These are phyloP conservation scores for Ustilago crameri DNA, from an alignment of 1,284 basidiomycete genomes.

Conservation along the genomic window DNA sequence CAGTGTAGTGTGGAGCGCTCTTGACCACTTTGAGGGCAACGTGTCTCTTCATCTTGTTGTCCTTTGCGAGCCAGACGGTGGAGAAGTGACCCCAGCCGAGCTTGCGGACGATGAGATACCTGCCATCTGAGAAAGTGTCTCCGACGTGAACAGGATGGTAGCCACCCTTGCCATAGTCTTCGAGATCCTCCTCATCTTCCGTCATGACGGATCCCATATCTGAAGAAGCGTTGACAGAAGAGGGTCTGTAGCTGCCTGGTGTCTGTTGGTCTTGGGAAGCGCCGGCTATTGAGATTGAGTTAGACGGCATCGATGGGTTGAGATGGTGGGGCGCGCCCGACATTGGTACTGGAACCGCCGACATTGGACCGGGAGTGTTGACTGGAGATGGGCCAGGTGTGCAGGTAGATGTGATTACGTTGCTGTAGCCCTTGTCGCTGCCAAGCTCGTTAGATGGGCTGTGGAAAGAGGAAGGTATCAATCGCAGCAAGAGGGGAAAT, in stretches of 20 bases:
- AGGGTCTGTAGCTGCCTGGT: slow-evolving; percentile 37
- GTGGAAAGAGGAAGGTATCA: background rate
- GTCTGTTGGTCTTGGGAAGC: slow-evolving; percentile 43
- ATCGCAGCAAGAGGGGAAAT: background rate
- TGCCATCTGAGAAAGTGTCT: slow-evolving; percentile 85
- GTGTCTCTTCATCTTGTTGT: slow-evolving; percentile 85
- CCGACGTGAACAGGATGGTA: slow-evolving; percentile 95
- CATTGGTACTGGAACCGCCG: slow-evolving; percentile 46
- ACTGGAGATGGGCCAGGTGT: slow-evolving; percentile 55
- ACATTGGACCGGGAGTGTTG: slow-evolving; percentile 45
- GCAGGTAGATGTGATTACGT: slow-evolving; percentile 55
- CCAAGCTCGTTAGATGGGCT: slow-evolving; percentile 31
- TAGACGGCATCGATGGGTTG: slow-evolving; percentile 28
- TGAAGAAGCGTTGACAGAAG: slow-evolving; percentile 47
- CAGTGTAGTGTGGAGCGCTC: slow-evolving; percentile 94
- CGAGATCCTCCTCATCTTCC: slow-evolving; percentile 70
- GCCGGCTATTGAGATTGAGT: slow-evolving; percentile 46
- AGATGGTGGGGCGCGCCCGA: slow-evolving; percentile 37
- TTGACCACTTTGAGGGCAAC: slow-evolving; percentile 99
- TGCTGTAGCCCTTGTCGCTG: slow-evolving; percentile 44
- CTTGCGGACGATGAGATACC: slow-evolving; percentile 92
- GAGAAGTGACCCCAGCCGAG: slow-evolving; percentile 97
- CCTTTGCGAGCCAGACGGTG: slow-evolving; percentile 69
- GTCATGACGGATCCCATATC: slow-evolving; percentile 64
- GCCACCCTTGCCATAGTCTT: slow-evolving; percentile 73